phyloP scores from a whole-genome alignment of 306 rosid species.

The Alnus rubra region DNA sequence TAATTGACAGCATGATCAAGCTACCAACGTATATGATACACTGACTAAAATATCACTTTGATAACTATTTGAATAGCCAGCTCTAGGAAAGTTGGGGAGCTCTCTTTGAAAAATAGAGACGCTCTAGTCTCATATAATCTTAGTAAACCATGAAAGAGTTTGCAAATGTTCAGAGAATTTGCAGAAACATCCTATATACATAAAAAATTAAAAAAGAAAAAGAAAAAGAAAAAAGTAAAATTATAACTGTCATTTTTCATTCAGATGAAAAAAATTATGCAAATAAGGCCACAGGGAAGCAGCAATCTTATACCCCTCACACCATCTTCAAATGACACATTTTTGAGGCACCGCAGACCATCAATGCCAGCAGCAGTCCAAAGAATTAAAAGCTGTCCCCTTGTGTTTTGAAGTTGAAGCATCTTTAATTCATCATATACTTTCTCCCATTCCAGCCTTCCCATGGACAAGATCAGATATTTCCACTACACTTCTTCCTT shows the following conservation, averaged over 20 bases:
- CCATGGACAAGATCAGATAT: slow-evolving; percentile 22
- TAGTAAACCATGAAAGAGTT: neutral
- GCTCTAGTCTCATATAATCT: neutral
- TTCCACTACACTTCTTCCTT: slow-evolving; percentile 19
- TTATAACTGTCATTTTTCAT: slow-evolving; percentile 22
- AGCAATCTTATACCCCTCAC: slow-evolving; percentile 54
- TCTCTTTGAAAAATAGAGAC: neutral
- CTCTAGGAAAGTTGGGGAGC: neutral
- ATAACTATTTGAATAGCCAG: neutral
- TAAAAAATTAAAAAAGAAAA: neutral
- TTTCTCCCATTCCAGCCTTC: slow-evolving; percentile 48
- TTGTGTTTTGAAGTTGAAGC: slow-evolving; percentile 52
- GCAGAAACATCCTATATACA: neutral
- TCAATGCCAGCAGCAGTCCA: slow-evolving; percentile 54
- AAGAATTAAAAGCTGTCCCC: slow-evolving; percentile 46
- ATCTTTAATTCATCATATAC: slow-evolving; percentile 45
- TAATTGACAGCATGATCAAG: neutral
- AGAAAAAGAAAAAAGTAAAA: slow-evolving; percentile 10
- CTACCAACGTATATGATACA: neutral
- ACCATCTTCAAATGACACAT: slow-evolving; percentile 44
- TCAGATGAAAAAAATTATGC: slow-evolving; percentile 38
- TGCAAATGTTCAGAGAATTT: neutral
- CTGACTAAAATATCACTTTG: neutral
- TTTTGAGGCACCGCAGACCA: slow-evolving; percentile 55
- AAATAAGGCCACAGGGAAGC: slow-evolving; percentile 45